These are phyloP conservation scores for Diaporthe sp. DNA, from an alignment of 2,329 filamentous ascomycete species.

Conservation along the genomic window DNA sequence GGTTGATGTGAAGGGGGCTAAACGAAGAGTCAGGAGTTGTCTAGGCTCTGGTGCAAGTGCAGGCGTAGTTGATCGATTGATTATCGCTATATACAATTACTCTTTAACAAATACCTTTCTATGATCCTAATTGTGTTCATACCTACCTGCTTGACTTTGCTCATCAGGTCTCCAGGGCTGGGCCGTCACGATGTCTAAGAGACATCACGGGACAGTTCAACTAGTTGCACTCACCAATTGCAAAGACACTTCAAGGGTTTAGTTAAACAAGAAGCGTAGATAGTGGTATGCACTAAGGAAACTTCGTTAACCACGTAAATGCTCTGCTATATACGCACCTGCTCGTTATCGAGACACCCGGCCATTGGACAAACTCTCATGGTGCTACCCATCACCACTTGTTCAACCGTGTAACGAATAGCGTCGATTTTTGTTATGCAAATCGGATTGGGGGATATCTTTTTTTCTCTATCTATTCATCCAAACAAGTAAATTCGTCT, in stretches of 20 bases:
- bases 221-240: background rate
- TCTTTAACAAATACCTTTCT: background rate
- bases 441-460: conserved; percentile 33
- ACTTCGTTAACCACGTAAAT: background rate
- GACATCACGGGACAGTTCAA: too few relatives aligned
- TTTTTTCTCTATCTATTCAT: conserved; percentile 23
- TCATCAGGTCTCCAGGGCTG: too few relatives aligned
- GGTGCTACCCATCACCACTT: too few relatives aligned
- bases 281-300: background rate
- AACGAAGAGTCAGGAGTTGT: background rate
- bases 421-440: background rate
- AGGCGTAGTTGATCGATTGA: too few relatives aligned
- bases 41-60: background rate
- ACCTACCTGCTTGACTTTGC: background rate
- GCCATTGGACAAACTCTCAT: background rate
- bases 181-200: background rate
- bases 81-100: background rate
- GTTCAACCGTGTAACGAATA: background rate
- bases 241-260: too few relatives aligned
- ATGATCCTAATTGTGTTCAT: background rate
- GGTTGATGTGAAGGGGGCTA: too few relatives aligned
- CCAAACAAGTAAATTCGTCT: background rate
- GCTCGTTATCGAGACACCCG: background rate
- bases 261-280: background rate
- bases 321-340: background rate